These are phyloP conservation scores for Sporothrix phasma DNA, from an alignment of 2,329 filamentous ascomycete species.

Conservation along the genomic window DNA sequence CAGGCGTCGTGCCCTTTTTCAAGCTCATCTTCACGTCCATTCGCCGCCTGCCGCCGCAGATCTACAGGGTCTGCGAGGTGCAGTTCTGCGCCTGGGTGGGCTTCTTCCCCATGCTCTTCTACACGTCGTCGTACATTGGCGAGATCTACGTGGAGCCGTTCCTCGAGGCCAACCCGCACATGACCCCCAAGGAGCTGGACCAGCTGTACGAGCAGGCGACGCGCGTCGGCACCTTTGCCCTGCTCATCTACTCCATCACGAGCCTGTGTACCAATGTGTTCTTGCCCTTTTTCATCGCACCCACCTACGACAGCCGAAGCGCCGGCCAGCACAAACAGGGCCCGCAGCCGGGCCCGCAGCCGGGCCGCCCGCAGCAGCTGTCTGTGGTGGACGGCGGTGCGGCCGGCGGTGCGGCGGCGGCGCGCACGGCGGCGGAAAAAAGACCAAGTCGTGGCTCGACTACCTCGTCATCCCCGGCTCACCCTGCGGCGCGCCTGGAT, in stretches of 20 bases:
- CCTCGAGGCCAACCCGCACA: constrained; percentile 65
- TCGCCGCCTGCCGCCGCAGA: constrained; percentile 68
- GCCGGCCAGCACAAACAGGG: neutral
- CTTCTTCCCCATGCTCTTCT: constrained; percentile 93
- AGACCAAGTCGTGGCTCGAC: constrained; percentile 40
- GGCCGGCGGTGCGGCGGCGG: neutral
- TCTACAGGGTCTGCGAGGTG: constrained; percentile 68
- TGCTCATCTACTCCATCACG: constrained; percentile 79
- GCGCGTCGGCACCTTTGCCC: constrained; percentile 75
- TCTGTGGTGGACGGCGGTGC: neutral
- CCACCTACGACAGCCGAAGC: constrained; percentile 54
- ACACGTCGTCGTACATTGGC: constrained; percentile 87
- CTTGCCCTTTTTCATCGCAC: constrained; percentile 75
- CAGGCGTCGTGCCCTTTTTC: constrained; percentile 71
- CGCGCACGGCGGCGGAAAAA: constrained; percentile 24
- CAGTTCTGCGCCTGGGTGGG: constrained; percentile 88
- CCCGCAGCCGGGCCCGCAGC: neutral
- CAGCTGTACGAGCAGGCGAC: constrained; percentile 75
- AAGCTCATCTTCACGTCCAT: constrained; percentile 66
- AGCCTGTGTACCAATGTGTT: constrained; percentile 74
- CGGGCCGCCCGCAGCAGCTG: neutral
- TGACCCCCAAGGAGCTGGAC: constrained; percentile 67
- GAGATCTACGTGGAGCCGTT: constrained; percentile 85
- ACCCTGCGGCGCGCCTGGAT: constrained; percentile 87
- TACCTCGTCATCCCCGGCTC: constrained; percentile 64